Base-by-base conservation (phyloP, 371 early-diverging fungal species). In the Lichtheimia corymbifera region DNA sequence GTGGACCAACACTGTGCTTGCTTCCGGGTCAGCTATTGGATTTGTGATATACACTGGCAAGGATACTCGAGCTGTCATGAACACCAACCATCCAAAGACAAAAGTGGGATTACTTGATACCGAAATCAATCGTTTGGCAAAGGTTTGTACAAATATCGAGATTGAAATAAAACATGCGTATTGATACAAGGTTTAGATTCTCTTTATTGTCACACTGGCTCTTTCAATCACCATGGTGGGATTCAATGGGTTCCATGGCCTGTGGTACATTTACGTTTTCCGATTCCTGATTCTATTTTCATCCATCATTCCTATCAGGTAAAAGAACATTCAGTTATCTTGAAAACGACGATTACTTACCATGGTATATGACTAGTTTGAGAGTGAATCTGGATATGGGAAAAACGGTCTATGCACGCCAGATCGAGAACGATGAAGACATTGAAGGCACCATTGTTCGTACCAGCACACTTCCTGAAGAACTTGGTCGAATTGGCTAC, bases 381-480 rank as follows among this genome's bases (percentile, higher is more conserved):
- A 92, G 98, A 55, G 97, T 98, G 25, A 98, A 97, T 70, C 77
- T 99, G 61, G 99, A 99, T 68, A 92, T 97, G 93, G 98, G 97
- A 5, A 95, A 98, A 73, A 90, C 93, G 1, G 89, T 93, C 4
- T 99, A 98, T 77, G 88, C 92, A 25, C 74, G 83, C 64, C 87
- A 88, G 58, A 97, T 97, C 24, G 88, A 91, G 84, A 78, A 82
- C 15, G 97, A 97, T 63, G 50, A 65, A 4, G 85, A 89, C 50
- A 97, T 97, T 35, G 80, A 83, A 2, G 93, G 84, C n/a, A 94
- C 96, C 0, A 90, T 97, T 47, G 97, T 98, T 9, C 84, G 99
- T 28, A 97, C 95, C 15, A 92, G 92, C 58, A 94, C 94, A 40
- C 88, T 99, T n/a, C 97, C 98, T n/a, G 99, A 99, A 77, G 99